Percentiles rank a stretch among this genome's conserved stretches.
These are phyloP conservation scores for Gliomastix tumulicola DNA, from an alignment of 2,329 filamentous ascomycete species.

Conservation along the genomic window DNA sequence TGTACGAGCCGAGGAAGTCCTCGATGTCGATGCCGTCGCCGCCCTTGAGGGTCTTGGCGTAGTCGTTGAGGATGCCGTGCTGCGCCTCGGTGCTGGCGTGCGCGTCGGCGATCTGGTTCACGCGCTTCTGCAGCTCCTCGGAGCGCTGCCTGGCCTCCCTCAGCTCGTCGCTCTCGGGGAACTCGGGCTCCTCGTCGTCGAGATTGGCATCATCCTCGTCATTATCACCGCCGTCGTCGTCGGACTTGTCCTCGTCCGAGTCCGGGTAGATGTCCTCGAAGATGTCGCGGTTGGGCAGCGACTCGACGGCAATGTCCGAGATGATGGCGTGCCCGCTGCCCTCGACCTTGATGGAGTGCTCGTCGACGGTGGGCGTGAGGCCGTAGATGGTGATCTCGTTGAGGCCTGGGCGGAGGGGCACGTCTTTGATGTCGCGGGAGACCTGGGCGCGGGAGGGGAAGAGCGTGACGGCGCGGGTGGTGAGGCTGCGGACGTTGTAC, in stretches of 20 bases:
- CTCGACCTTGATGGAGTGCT: slow-evolving; percentile 55
- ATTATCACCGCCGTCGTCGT: slow-evolving; percentile 16
- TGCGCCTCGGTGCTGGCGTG: slow-evolving; percentile 21
- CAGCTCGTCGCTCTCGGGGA: slow-evolving; percentile 11
- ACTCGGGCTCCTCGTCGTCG: slow-evolving; percentile 14
- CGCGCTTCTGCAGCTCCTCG: slow-evolving; percentile 10
- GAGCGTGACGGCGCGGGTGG: slow-evolving; percentile 55
- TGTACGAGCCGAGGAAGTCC: slow-evolving; percentile 30
- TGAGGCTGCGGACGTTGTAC: slow-evolving; percentile 48
- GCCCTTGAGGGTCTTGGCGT: slow-evolving; percentile 26
- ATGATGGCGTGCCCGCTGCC: slow-evolving; percentile 48
- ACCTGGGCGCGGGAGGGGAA: slow-evolving; percentile 56
- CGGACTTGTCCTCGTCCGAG: slow-evolving; percentile 26
- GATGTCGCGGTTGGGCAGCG: slow-evolving; percentile 45
- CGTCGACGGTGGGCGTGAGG: slow-evolving; percentile 46
- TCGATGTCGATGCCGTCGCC: slow-evolving; percentile 25
- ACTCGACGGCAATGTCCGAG: slow-evolving; percentile 54
- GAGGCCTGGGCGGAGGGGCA: slow-evolving; percentile 38
- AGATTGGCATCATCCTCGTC: slow-evolving; percentile 16
- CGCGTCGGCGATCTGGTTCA: neutral
- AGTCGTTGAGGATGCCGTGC: slow-evolving; percentile 30
- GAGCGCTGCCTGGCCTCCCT: slow-evolving; percentile 21
- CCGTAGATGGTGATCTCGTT: slow-evolving; percentile 53
- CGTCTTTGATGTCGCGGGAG: slow-evolving; percentile 49
- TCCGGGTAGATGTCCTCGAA: slow-evolving; percentile 49